These are phyloP conservation scores for Dendrostoma leiphaemia DNA, from an alignment of 2,329 filamentous ascomycete species.

Conservation along the genomic window DNA sequence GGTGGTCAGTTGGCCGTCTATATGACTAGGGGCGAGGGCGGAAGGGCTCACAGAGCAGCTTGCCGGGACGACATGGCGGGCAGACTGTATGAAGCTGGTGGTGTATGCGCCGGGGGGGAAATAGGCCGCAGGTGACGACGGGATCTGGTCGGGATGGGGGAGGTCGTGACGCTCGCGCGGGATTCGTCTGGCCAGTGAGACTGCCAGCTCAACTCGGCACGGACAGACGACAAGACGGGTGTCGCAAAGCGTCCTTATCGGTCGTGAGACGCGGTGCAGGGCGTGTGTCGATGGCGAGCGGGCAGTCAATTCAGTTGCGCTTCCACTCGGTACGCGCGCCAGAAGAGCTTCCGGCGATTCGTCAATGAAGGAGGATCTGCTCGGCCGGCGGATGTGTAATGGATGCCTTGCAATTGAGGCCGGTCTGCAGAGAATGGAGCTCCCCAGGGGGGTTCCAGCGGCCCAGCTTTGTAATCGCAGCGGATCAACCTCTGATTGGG, in stretches of 20 bases:
- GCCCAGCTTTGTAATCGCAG: constrained; percentile 9
- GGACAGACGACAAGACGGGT: background rate
- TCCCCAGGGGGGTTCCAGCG: background rate
- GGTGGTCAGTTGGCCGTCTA: background rate
- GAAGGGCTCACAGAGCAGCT: constrained; percentile 48
- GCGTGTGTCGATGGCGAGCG: background rate
- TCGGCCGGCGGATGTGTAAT: background rate
- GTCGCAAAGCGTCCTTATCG: background rate
- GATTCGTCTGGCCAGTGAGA: constrained; percentile 3
- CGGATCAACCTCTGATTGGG: constrained; percentile 17
- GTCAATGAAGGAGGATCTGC: constrained; percentile 4
- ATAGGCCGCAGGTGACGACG: too few species aligned
- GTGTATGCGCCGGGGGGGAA: background rate
- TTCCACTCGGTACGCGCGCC: background rate
- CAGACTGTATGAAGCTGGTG: background rate
- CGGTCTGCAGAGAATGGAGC: background rate
- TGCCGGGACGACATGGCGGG: constrained; percentile 44
- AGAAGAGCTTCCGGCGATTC: background rate
- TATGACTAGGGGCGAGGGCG: constrained; percentile 14
- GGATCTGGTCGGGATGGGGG: background rate
- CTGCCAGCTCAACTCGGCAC: constrained; percentile 1
- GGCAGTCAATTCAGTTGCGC: background rate
- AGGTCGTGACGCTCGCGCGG: constrained; percentile 7
- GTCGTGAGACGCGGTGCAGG: background rate
- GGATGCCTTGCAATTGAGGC: constrained; percentile 19